Evolutionary conservation across 192 early-diverging fungal species (phyloP).

Genomic region (Gryganskiella cystojenkinii): DNA sequence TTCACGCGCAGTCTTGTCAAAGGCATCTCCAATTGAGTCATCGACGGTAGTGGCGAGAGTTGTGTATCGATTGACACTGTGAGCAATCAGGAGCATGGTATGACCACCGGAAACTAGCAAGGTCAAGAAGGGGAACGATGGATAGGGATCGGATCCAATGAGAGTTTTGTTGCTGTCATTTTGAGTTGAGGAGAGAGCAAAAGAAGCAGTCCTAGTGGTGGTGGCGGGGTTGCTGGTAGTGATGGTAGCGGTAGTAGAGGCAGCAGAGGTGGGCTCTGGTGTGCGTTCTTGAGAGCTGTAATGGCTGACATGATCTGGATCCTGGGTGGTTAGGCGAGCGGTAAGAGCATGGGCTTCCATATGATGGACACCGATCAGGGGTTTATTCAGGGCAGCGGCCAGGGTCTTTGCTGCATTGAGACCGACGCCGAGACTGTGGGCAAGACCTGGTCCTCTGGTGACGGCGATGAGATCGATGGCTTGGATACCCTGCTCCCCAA

Average conservation of each 20-base stretch:
- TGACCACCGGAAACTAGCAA: conserved; percentile 84
- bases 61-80: conserved; percentile 68
- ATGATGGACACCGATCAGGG: conserved; percentile 83
- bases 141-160: conserved; percentile 39
- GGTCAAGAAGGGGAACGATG: conserved; percentile 74
- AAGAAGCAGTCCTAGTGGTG: no score
- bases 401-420: conserved; percentile 78
- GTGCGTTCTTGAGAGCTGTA: not conserved
- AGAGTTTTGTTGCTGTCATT: not conserved
- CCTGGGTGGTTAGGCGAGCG: conserved; percentile 68
- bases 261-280: not conserved
- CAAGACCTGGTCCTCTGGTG: conserved; percentile 80
- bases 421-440: conserved; percentile 74
- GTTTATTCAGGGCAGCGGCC: conserved; percentile 72
- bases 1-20: conserved; percentile 81
- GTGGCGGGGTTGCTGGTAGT: no score
- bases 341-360: conserved; percentile 89
- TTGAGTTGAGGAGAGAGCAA: no score
- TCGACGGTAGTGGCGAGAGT: conserved; percentile 75
- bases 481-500: conserved; percentile 50
- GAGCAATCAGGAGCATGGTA: conserved; percentile 68
- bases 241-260: no score
- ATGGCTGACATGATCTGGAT: conserved; percentile 9
- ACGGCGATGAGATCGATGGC: conserved; percentile 81
- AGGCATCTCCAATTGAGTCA: conserved; percentile 83